Evolutionary conservation across 768 basidiomycete genomes (phyloP).

Genomic region (Rhizopogon rudus): DNA sequence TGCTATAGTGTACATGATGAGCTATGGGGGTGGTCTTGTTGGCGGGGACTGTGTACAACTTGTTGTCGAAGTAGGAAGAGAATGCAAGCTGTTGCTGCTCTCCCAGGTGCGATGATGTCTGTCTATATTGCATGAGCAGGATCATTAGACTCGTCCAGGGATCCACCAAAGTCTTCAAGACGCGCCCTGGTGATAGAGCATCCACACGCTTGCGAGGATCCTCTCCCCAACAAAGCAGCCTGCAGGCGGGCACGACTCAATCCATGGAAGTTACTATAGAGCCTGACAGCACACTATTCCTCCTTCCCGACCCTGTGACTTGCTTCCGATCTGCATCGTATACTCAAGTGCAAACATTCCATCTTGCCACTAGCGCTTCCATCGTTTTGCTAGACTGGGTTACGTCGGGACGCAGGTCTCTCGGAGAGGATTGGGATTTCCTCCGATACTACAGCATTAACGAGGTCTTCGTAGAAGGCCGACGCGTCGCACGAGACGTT

Average conservation of each 20-base stretch:
- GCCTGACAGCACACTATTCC: slow-evolving; percentile 54
- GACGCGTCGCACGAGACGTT: slow-evolving; percentile 69
- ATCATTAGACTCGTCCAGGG: slow-evolving; percentile 43
- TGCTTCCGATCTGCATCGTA: slow-evolving; percentile 86
- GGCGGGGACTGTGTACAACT: slow-evolving; percentile 75
- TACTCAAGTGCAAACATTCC: slow-evolving; percentile 78
- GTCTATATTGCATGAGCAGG: slow-evolving; percentile 1
- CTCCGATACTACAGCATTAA: slow-evolving; percentile 81
- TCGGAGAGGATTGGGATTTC: slow-evolving; percentile 90
- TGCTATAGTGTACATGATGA: slow-evolving; percentile 72
- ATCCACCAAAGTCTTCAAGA: slow-evolving; percentile 93
- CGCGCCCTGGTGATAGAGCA: slow-evolving; percentile 54
- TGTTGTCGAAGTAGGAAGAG: slow-evolving; percentile 50
- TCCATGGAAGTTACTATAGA: slow-evolving; percentile 54
- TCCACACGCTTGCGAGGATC: slow-evolving; percentile 32
- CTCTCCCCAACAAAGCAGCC: slow-evolving; percentile 1
- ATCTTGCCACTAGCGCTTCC: slow-evolving; percentile 54
- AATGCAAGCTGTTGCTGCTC: slow-evolving; percentile 62
- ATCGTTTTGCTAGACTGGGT: slow-evolving; percentile 85
- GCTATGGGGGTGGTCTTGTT: slow-evolving; percentile 91
- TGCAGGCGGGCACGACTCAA: slow-evolving; percentile 47
- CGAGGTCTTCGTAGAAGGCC: slow-evolving; percentile 66
- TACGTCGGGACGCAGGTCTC: slow-evolving; percentile 78
- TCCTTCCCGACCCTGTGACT: slow-evolving; percentile 91
- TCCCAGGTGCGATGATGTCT: slow-evolving; percentile 62